Evolutionary conservation across 2,329 filamentous ascomycete species (phyloP).

Genomic region (Diaporthe sp.): DNA sequence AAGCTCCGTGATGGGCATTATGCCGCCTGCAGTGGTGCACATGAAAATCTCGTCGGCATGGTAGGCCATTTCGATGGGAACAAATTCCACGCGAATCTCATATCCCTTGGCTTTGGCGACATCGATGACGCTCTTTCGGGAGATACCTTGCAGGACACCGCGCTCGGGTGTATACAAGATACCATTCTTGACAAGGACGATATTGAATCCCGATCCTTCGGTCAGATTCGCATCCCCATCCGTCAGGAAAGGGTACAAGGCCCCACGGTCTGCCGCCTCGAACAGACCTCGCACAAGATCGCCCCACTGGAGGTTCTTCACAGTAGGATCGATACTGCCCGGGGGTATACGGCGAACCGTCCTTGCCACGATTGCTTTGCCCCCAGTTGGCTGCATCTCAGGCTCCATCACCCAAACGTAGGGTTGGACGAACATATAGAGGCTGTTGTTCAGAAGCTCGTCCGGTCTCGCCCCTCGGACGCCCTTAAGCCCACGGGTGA

Average conservation of each 20-base stretch:
- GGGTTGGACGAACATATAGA: constrained; percentile 62
- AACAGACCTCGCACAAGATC: constrained; percentile 59
- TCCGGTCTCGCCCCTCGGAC: constrained; percentile 52
- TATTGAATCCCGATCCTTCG: constrained; percentile 64
- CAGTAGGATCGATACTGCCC: constrained; percentile 61
- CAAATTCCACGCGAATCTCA: constrained; percentile 53
- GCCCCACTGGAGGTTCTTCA: constrained; percentile 66
- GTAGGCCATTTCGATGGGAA: constrained; percentile 57
- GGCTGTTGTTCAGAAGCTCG: constrained; percentile 51
- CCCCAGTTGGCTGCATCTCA: constrained; percentile 54
- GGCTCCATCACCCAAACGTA: constrained; percentile 66
- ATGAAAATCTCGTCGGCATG: constrained; percentile 62
- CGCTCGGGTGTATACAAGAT: constrained; percentile 59
- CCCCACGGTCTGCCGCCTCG: constrained; percentile 60
- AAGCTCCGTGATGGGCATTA: constrained; percentile 63
- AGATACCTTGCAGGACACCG: constrained; percentile 62
- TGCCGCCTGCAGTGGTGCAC: constrained; percentile 65
- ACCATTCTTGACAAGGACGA: constrained; percentile 59
- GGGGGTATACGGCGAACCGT: constrained; percentile 59
- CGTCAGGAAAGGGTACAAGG: constrained; percentile 61
- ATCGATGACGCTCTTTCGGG: constrained; percentile 61
- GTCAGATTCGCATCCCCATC: constrained; percentile 63
- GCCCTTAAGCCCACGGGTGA: constrained; percentile 60
- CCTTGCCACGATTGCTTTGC: constrained; percentile 57
- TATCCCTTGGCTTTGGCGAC: constrained; percentile 50